These are phyloP conservation scores for Camillea tinctor DNA, from an alignment of 2,329 filamentous ascomycete species.

Conservation along the genomic window DNA sequence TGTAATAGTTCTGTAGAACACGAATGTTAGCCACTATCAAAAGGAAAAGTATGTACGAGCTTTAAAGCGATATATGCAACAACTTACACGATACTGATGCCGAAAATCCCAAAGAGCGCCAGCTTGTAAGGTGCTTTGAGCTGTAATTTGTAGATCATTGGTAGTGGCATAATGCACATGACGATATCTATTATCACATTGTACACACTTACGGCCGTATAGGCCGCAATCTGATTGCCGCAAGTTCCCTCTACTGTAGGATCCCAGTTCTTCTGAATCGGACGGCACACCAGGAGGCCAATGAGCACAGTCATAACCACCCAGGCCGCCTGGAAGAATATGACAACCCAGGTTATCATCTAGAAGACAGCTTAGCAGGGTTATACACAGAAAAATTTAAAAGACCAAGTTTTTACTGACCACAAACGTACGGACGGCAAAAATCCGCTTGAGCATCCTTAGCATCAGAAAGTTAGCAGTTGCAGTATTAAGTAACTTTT, in stretches of 20 bases:
- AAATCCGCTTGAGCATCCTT: neutral
- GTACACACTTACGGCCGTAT: neutral
- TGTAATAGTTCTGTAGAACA: constrained; percentile 26
- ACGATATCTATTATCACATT: neutral
- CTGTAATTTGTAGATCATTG: neutral
- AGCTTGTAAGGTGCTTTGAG: neutral
- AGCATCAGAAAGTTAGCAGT: too few species aligned
- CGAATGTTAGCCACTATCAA: neutral
- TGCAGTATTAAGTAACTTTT: too few species aligned
- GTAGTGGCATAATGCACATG: neutral
- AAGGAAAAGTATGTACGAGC: too few species aligned
- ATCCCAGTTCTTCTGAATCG: neutral
- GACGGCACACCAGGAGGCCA: neutral
- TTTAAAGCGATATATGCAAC: neutral
- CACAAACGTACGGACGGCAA: neutral
- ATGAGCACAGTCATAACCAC: neutral
- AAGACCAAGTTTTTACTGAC: neutral
- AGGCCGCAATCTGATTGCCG: neutral
- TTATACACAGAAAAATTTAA: neutral
- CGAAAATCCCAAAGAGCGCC: neutral
- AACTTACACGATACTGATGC: neutral
- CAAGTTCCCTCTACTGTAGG: neutral
- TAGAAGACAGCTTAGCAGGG: neutral
- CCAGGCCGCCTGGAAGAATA: neutral
- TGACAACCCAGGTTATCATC: neutral